Evolutionary conservation across 495 filamentous ascomycete genomes (phyloP), one percentile per base, ranked within the genome.

Genomic region (Daldinia childiae): DNA sequence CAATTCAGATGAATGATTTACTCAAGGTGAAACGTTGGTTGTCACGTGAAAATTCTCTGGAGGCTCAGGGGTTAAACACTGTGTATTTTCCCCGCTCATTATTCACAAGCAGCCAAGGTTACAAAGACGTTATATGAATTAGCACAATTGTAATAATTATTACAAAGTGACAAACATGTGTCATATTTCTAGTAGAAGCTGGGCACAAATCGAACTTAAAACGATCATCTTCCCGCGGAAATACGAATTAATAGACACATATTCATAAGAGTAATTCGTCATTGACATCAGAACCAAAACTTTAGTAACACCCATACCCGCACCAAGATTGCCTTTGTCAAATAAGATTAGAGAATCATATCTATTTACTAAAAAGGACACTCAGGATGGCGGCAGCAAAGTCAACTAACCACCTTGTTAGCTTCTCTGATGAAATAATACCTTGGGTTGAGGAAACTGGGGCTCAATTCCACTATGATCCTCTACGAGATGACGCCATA

Each of bases 401-500:
- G 15, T 52, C 19, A 9, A 11, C 30, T 30, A 55, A 11, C 41
- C 39, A 24, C 30, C 21, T 24, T 3, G 17, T 19, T 17, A 43
- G 39, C 41, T 36, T 38, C 7, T 38, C 60, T 1, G 54, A 36
- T 29, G 64, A 60, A 17, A 39, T 50, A 62, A 29, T 57, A 19
- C 45, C 60, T 48, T 69, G 61, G 67, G 11, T 64, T 9, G 61
- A 69, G 38, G 60, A 69, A 43, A 69, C 60, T 0, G 60, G 43
- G 14, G 38, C 54, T 8, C 54, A 21, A 19, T 69, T 64, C 45
- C 54, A 36, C 15, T 69, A 64, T 48, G 34, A 64, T 15, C 56
- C 45, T 45, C 15, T 69, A 29, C 14, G 38, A 38, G 48, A 58
- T 43, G 30, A 32, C 8, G 58, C 29, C 21, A 58, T 55, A 30